These are phyloP conservation scores for Psilocybe azurescens DNA, from an alignment of 768 basidiomycete species.

Conservation along the genomic window DNA sequence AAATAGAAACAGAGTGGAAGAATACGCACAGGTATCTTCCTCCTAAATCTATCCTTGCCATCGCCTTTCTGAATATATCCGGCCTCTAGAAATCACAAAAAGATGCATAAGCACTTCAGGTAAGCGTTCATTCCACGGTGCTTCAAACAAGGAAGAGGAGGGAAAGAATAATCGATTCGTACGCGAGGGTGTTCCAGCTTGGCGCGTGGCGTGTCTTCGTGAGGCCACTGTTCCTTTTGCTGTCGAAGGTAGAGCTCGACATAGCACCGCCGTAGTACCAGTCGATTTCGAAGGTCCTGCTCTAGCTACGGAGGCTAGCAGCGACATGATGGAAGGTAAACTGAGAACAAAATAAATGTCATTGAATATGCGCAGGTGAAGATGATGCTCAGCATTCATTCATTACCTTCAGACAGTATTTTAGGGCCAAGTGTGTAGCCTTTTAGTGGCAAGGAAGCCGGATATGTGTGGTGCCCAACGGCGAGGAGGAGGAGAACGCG, in stretches of 20 bases:
- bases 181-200: slow-evolving; percentile 12
- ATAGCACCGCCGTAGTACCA: slow-evolving; percentile 10
- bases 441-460: too few relatives aligned
- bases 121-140: neutral
- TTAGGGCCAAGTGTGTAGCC: too few relatives aligned
- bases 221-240: slow-evolving; percentile 12
- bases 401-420: too few relatives aligned
- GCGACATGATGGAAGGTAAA: slow-evolving; percentile 19
- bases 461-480: too few relatives aligned
- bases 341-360: neutral
- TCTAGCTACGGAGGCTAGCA: slow-evolving; percentile 21
- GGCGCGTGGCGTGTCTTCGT: slow-evolving; percentile 2
- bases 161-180: neutral
- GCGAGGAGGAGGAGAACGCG: too few relatives aligned
- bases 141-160: neutral
- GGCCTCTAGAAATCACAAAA: slow-evolving; percentile 12
- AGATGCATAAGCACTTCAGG: too few relatives aligned
- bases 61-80: slow-evolving; percentile 19
- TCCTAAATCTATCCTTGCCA: slow-evolving; percentile 11
- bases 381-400: too few relatives aligned
- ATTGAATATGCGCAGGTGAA: neutral
- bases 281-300: slow-evolving; percentile 22
- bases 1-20: too few relatives aligned
- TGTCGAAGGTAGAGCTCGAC: slow-evolving; percentile 10
- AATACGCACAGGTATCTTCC: slow-evolving; percentile 16